Percentiles rank a stretch among this genome's conserved stretches.
phyloP scores from a whole-genome alignment of 2,329 filamentous ascomycete species.

The Cladophialophora psammophila region DNA sequence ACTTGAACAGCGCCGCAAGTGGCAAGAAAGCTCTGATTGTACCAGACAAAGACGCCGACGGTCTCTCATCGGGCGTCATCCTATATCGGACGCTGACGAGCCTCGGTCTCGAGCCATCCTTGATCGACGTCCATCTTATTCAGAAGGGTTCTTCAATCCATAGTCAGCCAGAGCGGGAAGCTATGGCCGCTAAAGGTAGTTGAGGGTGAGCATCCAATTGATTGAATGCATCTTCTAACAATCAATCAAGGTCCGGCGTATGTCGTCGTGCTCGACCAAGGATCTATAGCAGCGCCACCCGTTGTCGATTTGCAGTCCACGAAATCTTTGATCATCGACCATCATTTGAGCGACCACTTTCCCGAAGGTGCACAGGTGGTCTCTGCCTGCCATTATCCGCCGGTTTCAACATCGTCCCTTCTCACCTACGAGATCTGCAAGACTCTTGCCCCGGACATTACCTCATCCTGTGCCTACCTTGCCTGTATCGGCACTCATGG shows the following conservation, averaged over 20 bases:
- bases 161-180: constrained; percentile 58
- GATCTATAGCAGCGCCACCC: constrained; percentile 63
- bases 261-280: constrained; percentile 72
- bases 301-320: constrained; percentile 58
- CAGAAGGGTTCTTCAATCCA: constrained; percentile 68
- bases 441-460: constrained; percentile 61
- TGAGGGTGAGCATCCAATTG: background rate
- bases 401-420: constrained; percentile 69
- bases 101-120: constrained; percentile 62
- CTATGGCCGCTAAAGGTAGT: constrained; percentile 56
- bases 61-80: constrained; percentile 69
- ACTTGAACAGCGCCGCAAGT: constrained; percentile 56
- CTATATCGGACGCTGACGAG: constrained; percentile 65
- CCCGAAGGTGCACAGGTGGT: constrained; percentile 63
- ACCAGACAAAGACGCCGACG: constrained; percentile 74
- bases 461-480: constrained; percentile 64
- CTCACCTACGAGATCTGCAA: constrained; percentile 70
- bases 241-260: constrained; percentile 55
- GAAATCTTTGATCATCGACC: constrained; percentile 68
- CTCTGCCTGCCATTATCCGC: constrained; percentile 69
- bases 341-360: constrained; percentile 69
- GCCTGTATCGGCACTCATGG: constrained; percentile 71
- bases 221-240: background rate
- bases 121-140: constrained; percentile 66
- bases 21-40: constrained; percentile 65